These are phyloP conservation scores for Paraconiothyrium sp. DNA, from an alignment of 2,329 filamentous ascomycete species.

Conservation along the genomic window DNA sequence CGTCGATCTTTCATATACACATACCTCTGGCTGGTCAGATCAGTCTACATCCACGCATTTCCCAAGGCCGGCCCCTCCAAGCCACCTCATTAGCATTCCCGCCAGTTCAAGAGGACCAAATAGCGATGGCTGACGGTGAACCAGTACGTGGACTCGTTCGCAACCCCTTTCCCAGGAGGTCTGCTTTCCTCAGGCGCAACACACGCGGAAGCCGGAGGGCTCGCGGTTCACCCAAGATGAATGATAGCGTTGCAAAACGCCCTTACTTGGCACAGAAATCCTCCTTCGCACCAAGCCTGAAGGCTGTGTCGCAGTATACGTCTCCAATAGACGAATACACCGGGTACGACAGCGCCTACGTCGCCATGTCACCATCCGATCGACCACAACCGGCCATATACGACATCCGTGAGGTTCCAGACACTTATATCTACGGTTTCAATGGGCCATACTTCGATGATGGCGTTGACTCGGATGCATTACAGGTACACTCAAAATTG, in stretches of 20 bases:
- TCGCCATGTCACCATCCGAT: not conserved
- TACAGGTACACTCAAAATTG: not conserved
- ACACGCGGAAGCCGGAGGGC: not conserved
- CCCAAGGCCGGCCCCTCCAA: not conserved
- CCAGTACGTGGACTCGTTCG: not conserved
- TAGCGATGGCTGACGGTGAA: constrained; percentile 4
- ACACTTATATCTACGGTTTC: not conserved
- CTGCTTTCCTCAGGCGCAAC: not conserved
- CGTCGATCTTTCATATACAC: too few relatives aligned
- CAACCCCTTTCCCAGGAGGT: constrained; percentile 1
- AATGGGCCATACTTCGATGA: not conserved
- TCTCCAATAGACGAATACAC: not conserved
- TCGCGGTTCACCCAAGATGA: not conserved
- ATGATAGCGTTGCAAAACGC: not conserved
- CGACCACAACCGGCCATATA: not conserved
- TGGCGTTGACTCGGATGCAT: not conserved
- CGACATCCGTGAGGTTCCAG: constrained; percentile 3
- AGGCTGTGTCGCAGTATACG: not conserved
- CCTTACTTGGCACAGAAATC: not conserved
- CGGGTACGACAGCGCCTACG: not conserved
- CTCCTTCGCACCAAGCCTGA: not conserved
- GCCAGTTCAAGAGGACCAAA: not conserved
- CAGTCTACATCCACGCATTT: not conserved
- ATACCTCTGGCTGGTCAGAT: not conserved
- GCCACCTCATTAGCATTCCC: not conserved